Evolutionary conservation across 345 rosid genomes (phyloP).

Genomic region (Dipteronia dyeriana): DNA sequence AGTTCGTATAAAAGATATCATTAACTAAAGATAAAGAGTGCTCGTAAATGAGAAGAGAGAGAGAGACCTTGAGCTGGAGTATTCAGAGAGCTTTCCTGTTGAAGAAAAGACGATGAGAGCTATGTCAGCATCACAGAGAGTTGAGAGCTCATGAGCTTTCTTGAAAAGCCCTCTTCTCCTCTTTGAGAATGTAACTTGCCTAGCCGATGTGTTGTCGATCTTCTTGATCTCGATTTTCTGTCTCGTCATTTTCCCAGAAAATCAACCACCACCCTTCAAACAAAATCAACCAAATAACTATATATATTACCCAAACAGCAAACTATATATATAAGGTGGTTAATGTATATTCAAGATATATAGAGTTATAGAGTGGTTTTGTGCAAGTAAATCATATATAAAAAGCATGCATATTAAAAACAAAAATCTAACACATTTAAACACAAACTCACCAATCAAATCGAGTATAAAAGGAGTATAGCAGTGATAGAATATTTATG

Average conservation of each 20-base stretch:
- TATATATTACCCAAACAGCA: background rate
- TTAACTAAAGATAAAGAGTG: too few species aligned
- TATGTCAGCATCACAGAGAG: constrained; percentile 50
- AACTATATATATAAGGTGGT: too few species aligned
- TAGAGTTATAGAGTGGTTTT: background rate
- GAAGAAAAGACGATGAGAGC: constrained; percentile 39
- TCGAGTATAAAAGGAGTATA: too few species aligned
- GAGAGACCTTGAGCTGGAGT: constrained; percentile 42
- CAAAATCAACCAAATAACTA: background rate
- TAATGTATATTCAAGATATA: background rate
- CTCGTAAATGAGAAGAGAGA: background rate
- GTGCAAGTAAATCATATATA: background rate
- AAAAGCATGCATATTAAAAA: too few species aligned
- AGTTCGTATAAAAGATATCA: background rate
- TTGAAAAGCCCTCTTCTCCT: constrained; percentile 49
- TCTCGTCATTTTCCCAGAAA: constrained; percentile 37
- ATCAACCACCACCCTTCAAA: background rate
- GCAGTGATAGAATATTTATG: too few species aligned
- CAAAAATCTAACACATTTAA: too few species aligned
- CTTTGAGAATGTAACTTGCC: constrained; percentile 54
- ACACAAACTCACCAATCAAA: too few species aligned
- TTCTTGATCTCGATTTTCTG: constrained; percentile 50
- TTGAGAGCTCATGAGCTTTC: constrained; percentile 49
- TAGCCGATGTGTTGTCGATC: constrained; percentile 41
- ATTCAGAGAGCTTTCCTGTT: constrained; percentile 43